phyloP scores from a whole-genome alignment of 2,329 filamentous ascomycete species.

The Penicillium janthinellum region DNA sequence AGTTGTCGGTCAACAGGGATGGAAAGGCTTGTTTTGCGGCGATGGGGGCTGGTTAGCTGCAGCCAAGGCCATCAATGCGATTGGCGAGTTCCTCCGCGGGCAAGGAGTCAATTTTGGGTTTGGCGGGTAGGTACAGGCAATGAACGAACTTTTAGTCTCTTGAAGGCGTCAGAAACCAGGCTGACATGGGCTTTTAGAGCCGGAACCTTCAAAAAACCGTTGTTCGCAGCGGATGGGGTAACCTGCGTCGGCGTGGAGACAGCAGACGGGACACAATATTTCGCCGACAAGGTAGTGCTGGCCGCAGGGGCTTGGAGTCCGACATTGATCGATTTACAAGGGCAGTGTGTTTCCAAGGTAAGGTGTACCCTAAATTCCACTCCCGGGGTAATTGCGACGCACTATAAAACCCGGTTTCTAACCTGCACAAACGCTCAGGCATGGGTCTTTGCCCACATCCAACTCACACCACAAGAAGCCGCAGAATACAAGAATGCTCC shows the following conservation, averaged over 20 bases:
- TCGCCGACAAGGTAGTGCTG: conserved; percentile 48
- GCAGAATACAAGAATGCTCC: conserved; percentile 46
- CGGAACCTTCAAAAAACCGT: conserved; percentile 49
- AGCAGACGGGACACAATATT: conserved; percentile 45
- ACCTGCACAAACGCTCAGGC: conserved; percentile 25
- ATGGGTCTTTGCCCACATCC: conserved; percentile 52
- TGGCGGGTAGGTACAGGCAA: conserved; percentile 30
- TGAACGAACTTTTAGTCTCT: neutral
- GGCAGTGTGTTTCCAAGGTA: conserved; percentile 49
- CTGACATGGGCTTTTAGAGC: conserved; percentile 28
- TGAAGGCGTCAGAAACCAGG: neutral
- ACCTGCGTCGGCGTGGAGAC: conserved; percentile 49
- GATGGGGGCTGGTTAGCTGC: conserved; percentile 54
- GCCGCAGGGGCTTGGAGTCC: conserved; percentile 35
- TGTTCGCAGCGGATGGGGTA: conserved; percentile 39
- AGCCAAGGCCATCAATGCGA: conserved; percentile 51
- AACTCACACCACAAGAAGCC: conserved; percentile 45
- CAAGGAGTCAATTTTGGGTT: conserved; percentile 49
- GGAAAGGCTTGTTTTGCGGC: conserved; percentile 49
- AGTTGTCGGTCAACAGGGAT: conserved; percentile 32
- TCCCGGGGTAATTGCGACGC: too few relatives aligned
- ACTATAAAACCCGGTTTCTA: conserved; percentile 32
- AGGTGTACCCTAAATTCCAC: conserved; percentile 31
- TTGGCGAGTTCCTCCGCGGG: conserved; percentile 42
- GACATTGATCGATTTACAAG: conserved; percentile 29